phyloP scores from a whole-genome alignment of 352 stramenopile species.

The Phytophthora pseudosyringae region DNA sequence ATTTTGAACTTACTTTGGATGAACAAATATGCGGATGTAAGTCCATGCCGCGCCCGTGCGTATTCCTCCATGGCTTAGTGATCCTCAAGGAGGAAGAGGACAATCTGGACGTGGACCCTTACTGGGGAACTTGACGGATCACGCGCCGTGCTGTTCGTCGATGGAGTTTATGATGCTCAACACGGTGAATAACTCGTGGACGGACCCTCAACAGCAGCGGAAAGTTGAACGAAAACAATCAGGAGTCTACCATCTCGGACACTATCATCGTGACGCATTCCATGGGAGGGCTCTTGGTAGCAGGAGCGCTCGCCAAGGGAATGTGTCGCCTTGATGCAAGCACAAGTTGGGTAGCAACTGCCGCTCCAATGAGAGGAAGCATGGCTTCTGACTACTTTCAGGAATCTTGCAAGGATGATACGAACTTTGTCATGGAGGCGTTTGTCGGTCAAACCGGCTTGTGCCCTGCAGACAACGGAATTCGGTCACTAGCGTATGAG shows the following conservation, averaged over 20 bases:
- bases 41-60: slow-evolving; percentile 13
- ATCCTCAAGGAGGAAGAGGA: slow-evolving; percentile 13
- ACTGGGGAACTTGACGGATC: slow-evolving; percentile 1
- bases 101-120: background rate
- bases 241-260: slow-evolving; percentile 28
- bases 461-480: slow-evolving; percentile 33
- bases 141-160: slow-evolving; percentile 38
- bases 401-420: slow-evolving; percentile 33
- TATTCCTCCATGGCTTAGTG: slow-evolving; percentile 44
- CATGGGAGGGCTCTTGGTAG: slow-evolving; percentile 26
- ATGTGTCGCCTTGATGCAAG: slow-evolving; percentile 28
- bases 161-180: slow-evolving; percentile 38
- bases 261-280: slow-evolving; percentile 31
- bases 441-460: slow-evolving; percentile 30
- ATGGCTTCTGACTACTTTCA: slow-evolving; percentile 47
- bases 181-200: slow-evolving; percentile 40
- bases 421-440: slow-evolving; percentile 18
- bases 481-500: slow-evolving; percentile 41
- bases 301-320: slow-evolving; percentile 20
- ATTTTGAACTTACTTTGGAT: background rate
- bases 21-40: slow-evolving; percentile 6
- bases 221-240: slow-evolving; percentile 32
- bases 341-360: slow-evolving; percentile 35
- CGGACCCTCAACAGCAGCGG: slow-evolving; percentile 27
- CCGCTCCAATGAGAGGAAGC: slow-evolving; percentile 37